A percentile compares a stretch with the other conserved stretches of the same genome.
Conservation (phyloP, 805 yeast species). For the Candida manassasensis region DNA sequence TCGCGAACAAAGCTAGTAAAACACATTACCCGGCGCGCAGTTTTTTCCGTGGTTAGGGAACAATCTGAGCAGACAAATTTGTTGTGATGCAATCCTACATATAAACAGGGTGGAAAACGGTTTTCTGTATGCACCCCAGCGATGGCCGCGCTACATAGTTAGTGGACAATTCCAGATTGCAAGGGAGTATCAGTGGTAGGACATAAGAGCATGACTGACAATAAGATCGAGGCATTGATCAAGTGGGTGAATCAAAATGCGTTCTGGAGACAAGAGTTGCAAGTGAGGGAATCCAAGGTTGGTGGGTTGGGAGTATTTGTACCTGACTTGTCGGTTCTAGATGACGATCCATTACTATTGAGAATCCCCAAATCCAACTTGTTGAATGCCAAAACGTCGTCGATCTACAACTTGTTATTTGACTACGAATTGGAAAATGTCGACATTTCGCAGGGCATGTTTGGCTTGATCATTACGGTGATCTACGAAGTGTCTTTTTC, state of each 20-base stretch:
- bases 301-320: constrained; percentile 74
- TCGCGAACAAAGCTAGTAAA: too few species aligned
- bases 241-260: constrained; percentile 58
- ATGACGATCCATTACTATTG: constrained; percentile 28
- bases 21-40: too few species aligned
- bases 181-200: too few species aligned
- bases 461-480: constrained; percentile 62
- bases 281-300: constrained; percentile 43
- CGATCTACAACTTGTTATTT: constrained; percentile 58
- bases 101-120: too few species aligned
- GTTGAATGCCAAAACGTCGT: constrained; percentile 54
- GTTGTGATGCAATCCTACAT: too few species aligned
- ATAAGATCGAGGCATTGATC: constrained; percentile 5
- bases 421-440: constrained; percentile 38
- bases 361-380: constrained; percentile 60
- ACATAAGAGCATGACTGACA: too few species aligned
- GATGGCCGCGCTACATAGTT: too few species aligned
- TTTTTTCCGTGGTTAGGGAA: too few species aligned
- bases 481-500: constrained; percentile 63
- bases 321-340: constrained; percentile 20
- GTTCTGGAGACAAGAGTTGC: constrained; percentile 48
- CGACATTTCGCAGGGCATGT: constrained; percentile 48
- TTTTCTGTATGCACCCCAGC: too few species aligned
- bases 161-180: too few species aligned
- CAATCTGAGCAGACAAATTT: too few species aligned